Conservation (phyloP, 2,329 filamentous ascomycete species). For the Colletotrichum trifolii region DNA sequence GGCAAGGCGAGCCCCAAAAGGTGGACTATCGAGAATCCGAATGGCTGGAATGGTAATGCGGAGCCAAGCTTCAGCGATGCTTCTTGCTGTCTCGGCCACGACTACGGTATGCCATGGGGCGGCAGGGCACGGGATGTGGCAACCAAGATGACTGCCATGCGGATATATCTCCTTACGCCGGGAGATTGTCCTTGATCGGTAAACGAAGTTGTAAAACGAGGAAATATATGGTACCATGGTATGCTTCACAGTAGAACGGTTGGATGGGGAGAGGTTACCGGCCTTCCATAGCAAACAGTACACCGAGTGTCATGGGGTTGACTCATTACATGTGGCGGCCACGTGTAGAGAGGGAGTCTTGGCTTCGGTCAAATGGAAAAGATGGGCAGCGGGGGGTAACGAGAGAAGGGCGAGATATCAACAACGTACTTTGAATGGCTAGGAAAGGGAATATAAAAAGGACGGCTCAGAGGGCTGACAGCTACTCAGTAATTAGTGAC, state of each 20-base stretch:
- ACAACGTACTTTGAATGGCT: conserved; percentile 2
- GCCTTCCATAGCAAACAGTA: conserved; percentile 8
- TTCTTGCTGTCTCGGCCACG: neutral
- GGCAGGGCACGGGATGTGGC: conserved; percentile 14
- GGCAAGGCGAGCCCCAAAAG: too few relatives aligned
- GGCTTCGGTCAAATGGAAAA: conserved; percentile 35
- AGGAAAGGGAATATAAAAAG: neutral
- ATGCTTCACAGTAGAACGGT: too few relatives aligned
- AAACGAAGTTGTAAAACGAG: too few relatives aligned
- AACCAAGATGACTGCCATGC: conserved; percentile 29
- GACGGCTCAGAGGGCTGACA: too few relatives aligned
- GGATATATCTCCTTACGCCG: conserved; percentile 32
- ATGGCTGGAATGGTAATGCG: neutral
- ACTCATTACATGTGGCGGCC: conserved; percentile 10
- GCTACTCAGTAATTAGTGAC: too few relatives aligned
- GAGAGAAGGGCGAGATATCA: neutral
- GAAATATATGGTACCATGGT: too few relatives aligned
- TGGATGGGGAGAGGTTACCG: neutral
- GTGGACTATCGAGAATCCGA: neutral
- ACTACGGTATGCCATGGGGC: conserved; percentile 1
- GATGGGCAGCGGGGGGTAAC: neutral
- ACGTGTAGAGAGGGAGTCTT: conserved; percentile 32
- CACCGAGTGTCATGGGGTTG: conserved; percentile 16
- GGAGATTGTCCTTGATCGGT: neutral
- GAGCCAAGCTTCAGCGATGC: neutral